Evolutionary conservation across 192 early-diverging fungal genomes (phyloP).

Genomic region (Chytriomyces hyalinus): DNA sequence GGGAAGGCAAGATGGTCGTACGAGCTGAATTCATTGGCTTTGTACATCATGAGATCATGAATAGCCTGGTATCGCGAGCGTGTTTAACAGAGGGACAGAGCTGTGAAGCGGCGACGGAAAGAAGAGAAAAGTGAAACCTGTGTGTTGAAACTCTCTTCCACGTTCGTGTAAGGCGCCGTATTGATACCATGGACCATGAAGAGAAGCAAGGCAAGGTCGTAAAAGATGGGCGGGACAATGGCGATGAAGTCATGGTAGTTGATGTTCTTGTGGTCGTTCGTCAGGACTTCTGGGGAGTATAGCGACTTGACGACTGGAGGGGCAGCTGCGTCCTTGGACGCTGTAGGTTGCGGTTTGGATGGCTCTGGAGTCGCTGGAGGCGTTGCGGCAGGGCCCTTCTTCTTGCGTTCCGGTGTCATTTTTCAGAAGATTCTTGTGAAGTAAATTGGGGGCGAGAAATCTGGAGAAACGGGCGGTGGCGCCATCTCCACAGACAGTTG

Average conservation of each 20-base stretch:
- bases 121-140: conserved; percentile 53
- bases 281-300: neutral
- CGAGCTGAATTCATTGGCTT: conserved; percentile 18
- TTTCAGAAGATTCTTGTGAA: no score
- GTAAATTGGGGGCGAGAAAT: no score
- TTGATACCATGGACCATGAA: conserved; percentile 11
- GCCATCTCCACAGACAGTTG: no score
- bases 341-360: no score
- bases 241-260: conserved; percentile 9
- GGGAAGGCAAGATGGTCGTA: conserved; percentile 92
- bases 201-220: conserved; percentile 11
- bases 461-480: no score
- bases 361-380: no score
- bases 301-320: neutral
- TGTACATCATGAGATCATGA: conserved; percentile 80
- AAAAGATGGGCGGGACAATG: conserved; percentile 6
- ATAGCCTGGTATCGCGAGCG: conserved; percentile 52
- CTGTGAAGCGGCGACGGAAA: neutral
- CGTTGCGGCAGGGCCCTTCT: no score
- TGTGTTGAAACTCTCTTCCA: conserved; percentile 95
- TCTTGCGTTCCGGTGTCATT: no score
- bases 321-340: no score
- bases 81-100: neutral
- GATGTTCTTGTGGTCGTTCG: conserved; percentile 11
- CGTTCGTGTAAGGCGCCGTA: conserved; percentile 84